Evolutionary conservation across 805 yeast species (phyloP), one percentile per base, ranked within the genome.

Genomic region (Torulaspora microellipsoides): DNA sequence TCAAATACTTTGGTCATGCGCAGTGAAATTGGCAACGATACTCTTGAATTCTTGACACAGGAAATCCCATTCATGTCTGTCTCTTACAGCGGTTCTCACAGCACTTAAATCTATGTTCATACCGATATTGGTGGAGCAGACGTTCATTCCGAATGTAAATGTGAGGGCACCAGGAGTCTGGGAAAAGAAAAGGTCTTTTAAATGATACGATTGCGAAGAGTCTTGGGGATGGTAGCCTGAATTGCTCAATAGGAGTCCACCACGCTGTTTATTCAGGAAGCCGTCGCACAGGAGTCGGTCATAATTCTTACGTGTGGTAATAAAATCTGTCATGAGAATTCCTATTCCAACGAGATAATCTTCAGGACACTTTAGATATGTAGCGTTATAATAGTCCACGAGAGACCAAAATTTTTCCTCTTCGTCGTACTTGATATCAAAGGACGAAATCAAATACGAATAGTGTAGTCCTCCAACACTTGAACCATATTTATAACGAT

Each of bases 391-490:
- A 36, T 57, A 54, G 8, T 48, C 35, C 11, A 49, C 50, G 30
- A 59, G 46, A 2, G 35, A 31, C 56, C 58, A 56, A 30, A 59
- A 52, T 9, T 52, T 48, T 3, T 43, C 38, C 14, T 27, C 27
- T 27, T 48, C 49, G 13, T 43, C 35, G 8, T 38, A 40, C 17
- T 36, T 39, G 23, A 53, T 42, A 10, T 48, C 31, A 27, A 59
- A 52, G 3, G 55, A 48, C 1, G 61, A 45, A 23, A 59, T 54
- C 25, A 39, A 40, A 38, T 49, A 54, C 9, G 56, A 48, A 46
- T 54, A 57, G 45, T 53, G 58, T 11, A 48, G 38, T 3, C 63
- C 64, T 30, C 58, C 63, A 14, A 59, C 59, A 31, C 54, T 50
- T 8, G 57, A 23, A 20, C 64, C 64, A 46, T 43, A 56, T 36